These are phyloP conservation scores for Capsicum rhomboideum DNA, from an alignment of 257 asterid species.

Conservation along the genomic window DNA sequence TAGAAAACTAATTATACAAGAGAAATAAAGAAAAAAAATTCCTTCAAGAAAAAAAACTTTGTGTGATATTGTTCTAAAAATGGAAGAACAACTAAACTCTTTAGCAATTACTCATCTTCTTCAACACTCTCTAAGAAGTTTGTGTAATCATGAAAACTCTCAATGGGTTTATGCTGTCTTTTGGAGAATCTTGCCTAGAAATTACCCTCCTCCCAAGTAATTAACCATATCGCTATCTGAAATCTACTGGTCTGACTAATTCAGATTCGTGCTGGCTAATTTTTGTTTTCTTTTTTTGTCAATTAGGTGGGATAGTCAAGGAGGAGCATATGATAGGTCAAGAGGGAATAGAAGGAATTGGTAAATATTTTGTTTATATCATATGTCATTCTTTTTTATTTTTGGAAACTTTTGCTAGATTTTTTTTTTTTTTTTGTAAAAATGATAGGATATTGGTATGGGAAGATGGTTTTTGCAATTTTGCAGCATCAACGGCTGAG, in stretches of 20 bases:
- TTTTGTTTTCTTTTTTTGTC: background rate
- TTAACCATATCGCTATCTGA: background rate
- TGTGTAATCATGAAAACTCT: constrained; percentile 82
- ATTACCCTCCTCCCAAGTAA: constrained; percentile 98
- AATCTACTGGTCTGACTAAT: background rate
- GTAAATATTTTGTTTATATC: constrained; percentile 20
- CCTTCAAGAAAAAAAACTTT: no score
- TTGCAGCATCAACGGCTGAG: constrained; percentile 76
- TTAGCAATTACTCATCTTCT: constrained; percentile 94
- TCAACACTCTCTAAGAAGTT: constrained; percentile 91
- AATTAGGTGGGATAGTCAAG: constrained; percentile 90
- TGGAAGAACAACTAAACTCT: constrained; percentile 86
- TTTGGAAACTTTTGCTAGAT: background rate
- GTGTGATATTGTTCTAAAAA: background rate
- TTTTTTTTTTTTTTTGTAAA: background rate
- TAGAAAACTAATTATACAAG: constrained; percentile 5
- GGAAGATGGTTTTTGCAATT: constrained; percentile 99
- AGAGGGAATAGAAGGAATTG: constrained; percentile 96
- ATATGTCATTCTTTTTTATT: background rate
- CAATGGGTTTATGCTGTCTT: constrained; percentile 99
- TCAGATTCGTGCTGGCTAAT: background rate
- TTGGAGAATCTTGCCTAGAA: constrained; percentile 98
- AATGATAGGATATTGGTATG: constrained; percentile 82
- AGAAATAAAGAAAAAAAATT: background rate
- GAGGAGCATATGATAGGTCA: constrained; percentile 92